phyloP scores from a whole-genome alignment of 2,329 filamentous ascomycete species.

The Colletotrichum sojae region DNA sequence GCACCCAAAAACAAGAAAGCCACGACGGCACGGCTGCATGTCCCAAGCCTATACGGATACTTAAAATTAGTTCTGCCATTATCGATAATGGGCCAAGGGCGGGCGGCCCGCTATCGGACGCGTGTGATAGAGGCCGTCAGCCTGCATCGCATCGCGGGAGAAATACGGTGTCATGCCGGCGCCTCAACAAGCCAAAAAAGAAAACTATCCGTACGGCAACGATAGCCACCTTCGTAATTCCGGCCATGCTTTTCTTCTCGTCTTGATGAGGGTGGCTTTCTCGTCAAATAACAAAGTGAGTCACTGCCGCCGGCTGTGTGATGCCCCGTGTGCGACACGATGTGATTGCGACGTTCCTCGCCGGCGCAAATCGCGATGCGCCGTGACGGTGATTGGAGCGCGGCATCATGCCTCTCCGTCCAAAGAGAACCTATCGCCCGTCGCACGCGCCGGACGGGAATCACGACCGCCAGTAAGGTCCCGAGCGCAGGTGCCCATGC shows the following conservation, averaged over 20 bases:
- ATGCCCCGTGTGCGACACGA: neutral
- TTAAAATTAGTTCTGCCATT: too few species aligned
- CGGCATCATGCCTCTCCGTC: neutral
- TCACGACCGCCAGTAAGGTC: constrained; percentile 16
- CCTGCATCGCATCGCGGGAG: too few species aligned
- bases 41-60: too few species aligned
- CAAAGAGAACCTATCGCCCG: neutral
- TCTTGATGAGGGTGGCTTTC: neutral
- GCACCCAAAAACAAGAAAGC: too few species aligned
- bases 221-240: neutral
- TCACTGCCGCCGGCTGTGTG: neutral
- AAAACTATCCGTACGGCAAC: neutral
- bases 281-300: constrained; percentile 10
- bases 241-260: too few species aligned
- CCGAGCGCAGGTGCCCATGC: constrained; percentile 29
- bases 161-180: constrained; percentile 1
- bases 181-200: neutral
- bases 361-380: constrained; percentile 23
- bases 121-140: neutral
- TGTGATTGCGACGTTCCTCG: constrained; percentile 5
- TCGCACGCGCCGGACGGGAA: constrained; percentile 19
- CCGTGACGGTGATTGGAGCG: constrained; percentile 38
- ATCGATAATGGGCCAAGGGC: neutral
- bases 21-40: too few species aligned
- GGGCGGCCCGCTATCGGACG: constrained; percentile 36